These are phyloP conservation scores for Mycena vulgaris DNA, from an alignment of 768 basidiomycete genomes.

Conservation along the genomic window DNA sequence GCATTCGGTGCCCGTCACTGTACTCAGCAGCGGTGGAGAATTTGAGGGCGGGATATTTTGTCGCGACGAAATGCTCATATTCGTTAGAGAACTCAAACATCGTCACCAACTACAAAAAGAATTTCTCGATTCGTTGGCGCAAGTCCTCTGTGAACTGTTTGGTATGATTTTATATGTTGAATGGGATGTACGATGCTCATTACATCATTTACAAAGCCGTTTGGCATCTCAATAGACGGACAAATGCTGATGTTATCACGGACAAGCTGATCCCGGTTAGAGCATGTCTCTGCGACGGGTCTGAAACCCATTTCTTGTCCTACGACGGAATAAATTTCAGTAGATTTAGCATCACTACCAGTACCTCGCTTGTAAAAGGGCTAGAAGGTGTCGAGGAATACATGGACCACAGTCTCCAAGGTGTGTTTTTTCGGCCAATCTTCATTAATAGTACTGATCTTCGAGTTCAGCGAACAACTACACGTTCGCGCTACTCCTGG, in stretches of 20 bases:
- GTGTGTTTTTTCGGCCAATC: not conserved
- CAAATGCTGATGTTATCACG: not conserved
- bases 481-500: not conserved
- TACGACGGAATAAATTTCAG: not conserved
- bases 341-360: not conserved
- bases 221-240: not conserved
- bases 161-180: conserved; percentile 5
- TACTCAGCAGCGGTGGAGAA: not conserved
- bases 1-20: not conserved
- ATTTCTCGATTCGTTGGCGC: not conserved
- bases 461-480: not conserved
- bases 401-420: not conserved
- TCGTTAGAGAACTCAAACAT: not conserved
- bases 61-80: not conserved
- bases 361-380: not conserved
- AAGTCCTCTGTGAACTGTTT: conserved; percentile 1
- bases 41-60: not conserved
- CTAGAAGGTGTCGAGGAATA: not conserved
- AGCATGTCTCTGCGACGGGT: not conserved
- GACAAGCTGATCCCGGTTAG: not conserved
- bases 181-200: not conserved
- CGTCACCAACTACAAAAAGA: not conserved
- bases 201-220: conserved; percentile 2
- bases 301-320: not conserved
- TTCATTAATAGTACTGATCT: not conserved